Evolutionary conservation across 2,329 filamentous ascomycete genomes (phyloP).

Genomic region (Penicillium olsonii): DNA sequence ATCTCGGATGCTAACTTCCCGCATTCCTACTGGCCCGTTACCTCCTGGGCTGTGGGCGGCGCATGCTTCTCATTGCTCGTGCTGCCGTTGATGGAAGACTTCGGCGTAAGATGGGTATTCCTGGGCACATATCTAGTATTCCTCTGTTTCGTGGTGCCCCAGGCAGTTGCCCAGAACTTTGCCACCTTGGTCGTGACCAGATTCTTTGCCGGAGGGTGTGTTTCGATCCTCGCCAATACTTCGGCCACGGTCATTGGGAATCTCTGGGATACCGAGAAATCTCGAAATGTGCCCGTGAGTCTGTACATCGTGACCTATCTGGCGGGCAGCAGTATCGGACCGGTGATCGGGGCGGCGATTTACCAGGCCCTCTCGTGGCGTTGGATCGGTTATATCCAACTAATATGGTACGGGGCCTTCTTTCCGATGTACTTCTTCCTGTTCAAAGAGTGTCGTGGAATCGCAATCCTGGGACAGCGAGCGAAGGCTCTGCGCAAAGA

Average conservation of each 20-base stretch:
- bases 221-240: conserved; percentile 42
- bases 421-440: conserved; percentile 44
- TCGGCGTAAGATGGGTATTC: conserved; percentile 45
- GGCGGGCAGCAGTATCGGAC: conserved; percentile 47
- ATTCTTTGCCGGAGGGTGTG: conserved; percentile 47
- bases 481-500: conserved; percentile 37
- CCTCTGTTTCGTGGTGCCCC: conserved; percentile 46
- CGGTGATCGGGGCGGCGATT: conserved; percentile 46
- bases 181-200: conserved; percentile 47
- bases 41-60: conserved; percentile 35
- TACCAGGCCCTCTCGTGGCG: conserved; percentile 23
- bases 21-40: conserved; percentile 35
- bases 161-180: conserved; percentile 48
- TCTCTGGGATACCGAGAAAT: conserved; percentile 35
- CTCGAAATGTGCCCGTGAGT: conserved; percentile 42
- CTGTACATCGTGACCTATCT: conserved; percentile 46
- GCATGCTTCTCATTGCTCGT: conserved; percentile 31
- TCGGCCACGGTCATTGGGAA: conserved; percentile 32
- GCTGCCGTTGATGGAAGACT: conserved; percentile 41
- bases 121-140: conserved; percentile 40
- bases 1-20: conserved; percentile 33
- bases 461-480: conserved; percentile 41
- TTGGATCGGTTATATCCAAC: conserved; percentile 47
- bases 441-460: conserved; percentile 44
- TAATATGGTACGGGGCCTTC: conserved; percentile 41